phyloP scores from a whole-genome alignment of 495 filamentous ascomycete genomes.

The Trichoderma orchidacearum region DNA sequence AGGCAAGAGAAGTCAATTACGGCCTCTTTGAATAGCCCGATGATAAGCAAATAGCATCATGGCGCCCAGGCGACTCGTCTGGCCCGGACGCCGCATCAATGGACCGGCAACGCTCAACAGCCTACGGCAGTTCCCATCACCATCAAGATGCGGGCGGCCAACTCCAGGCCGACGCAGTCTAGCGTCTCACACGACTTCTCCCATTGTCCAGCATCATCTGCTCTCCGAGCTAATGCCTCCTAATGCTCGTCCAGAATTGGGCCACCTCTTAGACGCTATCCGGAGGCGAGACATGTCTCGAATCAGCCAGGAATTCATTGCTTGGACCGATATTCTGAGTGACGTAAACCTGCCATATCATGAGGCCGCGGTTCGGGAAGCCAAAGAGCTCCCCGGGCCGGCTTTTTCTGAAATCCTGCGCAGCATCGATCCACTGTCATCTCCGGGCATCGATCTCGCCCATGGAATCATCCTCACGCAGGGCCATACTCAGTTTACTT shows the following conservation, averaged over 20 bases:
- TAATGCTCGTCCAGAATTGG: not conserved
- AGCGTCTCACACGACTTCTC: not conserved
- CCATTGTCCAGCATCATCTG: not conserved
- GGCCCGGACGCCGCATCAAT: not conserved
- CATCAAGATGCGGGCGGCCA: not conserved
- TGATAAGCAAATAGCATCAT: not conserved
- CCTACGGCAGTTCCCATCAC: not conserved
- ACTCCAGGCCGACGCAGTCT: not conserved
- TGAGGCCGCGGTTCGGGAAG: not conserved
- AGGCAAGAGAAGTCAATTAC: too few relatives aligned
- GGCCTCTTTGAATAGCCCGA: not conserved
- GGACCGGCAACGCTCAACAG: not conserved
- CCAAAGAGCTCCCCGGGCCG: conserved; percentile 9
- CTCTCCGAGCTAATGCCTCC: not conserved
- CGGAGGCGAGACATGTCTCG: not conserved
- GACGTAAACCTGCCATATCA: not conserved
- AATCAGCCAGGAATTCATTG: not conserved
- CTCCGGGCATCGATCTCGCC: conserved; percentile 11
- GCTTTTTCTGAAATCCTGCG: conserved; percentile 24
- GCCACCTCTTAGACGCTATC: not conserved
- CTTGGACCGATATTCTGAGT: not conserved
- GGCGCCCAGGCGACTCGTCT: not conserved
- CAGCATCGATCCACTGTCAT: conserved; percentile 17
- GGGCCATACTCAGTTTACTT: conserved; percentile 13
- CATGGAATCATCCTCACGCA: conserved; percentile 7